A percentile compares a stretch with the other conserved stretches of the same genome.
These are phyloP conservation scores for Mortierella sp. DNA, from an alignment of 371 early-diverging fungal species.

Conservation along the genomic window DNA sequence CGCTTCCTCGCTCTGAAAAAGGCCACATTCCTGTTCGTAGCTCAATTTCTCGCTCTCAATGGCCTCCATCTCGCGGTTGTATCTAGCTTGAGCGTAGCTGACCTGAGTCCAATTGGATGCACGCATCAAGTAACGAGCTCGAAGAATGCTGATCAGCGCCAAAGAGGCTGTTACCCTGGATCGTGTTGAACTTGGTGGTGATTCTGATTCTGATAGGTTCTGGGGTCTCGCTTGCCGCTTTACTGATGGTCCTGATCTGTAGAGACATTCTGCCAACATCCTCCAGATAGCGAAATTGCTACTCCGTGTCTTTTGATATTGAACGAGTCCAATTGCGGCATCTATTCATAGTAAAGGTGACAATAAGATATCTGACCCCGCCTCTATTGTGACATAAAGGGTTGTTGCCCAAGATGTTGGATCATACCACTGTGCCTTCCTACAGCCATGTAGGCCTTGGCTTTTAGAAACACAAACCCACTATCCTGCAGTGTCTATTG, in stretches of 20 bases:
- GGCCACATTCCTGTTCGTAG: constrained; percentile 16
- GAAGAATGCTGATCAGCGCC: constrained; percentile 32
- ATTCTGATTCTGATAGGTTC: neutral
- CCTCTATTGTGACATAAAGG: neutral
- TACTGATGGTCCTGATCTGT: neutral
- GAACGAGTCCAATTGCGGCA: constrained; percentile 24
- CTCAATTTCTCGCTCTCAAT: constrained; percentile 1
- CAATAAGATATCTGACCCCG: neutral
- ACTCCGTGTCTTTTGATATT: constrained; percentile 40
- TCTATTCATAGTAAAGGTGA: constrained; percentile 11
- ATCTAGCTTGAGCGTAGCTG: constrained; percentile 27
- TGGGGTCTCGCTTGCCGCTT: too few species aligned
- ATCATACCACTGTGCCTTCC: constrained; percentile 31
- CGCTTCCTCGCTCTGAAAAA: neutral
- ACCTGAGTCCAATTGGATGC: constrained; percentile 34
- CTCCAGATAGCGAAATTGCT: constrained; percentile 51
- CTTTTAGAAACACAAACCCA: constrained; percentile 39
- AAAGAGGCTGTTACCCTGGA: neutral
- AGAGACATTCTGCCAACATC: constrained; percentile 21
- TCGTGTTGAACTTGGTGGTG: neutral
- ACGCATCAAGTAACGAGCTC: constrained; percentile 42
- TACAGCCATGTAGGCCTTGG: constrained; percentile 27
- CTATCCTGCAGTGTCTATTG: constrained; percentile 31
- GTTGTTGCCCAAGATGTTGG: neutral
- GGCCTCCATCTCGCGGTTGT: constrained; percentile 20